A percentile compares a stretch with the other conserved stretches of the same genome.
phyloP scores from a whole-genome alignment of 2,329 filamentous ascomycete genomes.

The Leptographium radiaticola region DNA sequence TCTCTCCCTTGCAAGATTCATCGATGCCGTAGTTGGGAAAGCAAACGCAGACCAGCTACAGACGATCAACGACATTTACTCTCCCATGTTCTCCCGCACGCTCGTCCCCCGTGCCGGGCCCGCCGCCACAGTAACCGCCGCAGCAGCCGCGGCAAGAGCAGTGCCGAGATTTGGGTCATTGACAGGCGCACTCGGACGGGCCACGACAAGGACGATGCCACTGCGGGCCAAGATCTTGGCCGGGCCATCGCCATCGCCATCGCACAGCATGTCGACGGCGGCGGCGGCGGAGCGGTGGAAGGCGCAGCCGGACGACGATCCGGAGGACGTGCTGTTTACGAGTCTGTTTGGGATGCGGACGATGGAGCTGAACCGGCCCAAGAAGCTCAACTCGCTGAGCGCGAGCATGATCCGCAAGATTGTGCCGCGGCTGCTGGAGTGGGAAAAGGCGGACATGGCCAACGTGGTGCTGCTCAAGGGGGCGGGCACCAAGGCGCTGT shows the following conservation, averaged over 20 bases:
- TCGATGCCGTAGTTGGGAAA: neutral
- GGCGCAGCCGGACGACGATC: conserved; percentile 55
- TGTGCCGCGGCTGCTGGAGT: conserved; percentile 75
- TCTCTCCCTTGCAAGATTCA: neutral
- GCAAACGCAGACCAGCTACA: neutral
- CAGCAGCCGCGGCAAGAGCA: conserved; percentile 24
- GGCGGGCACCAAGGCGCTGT: conserved; percentile 72
- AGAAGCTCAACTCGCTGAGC: conserved; percentile 85
- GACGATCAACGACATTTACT: conserved; percentile 19
- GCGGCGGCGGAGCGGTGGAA: conserved; percentile 23
- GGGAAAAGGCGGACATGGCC: conserved; percentile 87
- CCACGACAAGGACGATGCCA: conserved; percentile 46
- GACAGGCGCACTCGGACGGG: neutral
- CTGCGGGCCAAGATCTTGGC: conserved; percentile 62
- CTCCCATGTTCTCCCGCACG: conserved; percentile 41
- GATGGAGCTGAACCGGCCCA: conserved; percentile 85
- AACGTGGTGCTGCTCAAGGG: conserved; percentile 91
- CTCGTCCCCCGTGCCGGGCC: conserved; percentile 40
- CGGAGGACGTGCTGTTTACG: conserved; percentile 87
- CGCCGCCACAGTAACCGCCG: conserved; percentile 29
- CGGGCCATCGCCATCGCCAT: conserved; percentile 20
- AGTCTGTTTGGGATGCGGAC: conserved; percentile 80
- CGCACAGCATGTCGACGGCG: conserved; percentile 21
- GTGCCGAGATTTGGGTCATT: neutral
- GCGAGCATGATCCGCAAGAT: conserved; percentile 95